These are phyloP conservation scores for Plantago coronopus DNA, from an alignment of 305 asterid genomes.

Conservation along the genomic window DNA sequence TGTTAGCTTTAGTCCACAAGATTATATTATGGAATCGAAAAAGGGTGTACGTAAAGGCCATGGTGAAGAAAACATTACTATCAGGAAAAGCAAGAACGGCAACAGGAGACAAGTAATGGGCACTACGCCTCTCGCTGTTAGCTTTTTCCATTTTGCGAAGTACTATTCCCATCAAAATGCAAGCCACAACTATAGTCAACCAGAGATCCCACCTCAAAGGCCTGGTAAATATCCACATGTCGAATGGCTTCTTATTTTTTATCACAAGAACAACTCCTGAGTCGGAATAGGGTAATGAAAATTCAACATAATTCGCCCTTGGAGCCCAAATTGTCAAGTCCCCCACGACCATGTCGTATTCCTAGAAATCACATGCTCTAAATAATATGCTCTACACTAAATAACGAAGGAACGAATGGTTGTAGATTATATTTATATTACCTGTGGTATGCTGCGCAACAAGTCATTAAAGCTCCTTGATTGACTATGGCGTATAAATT, in stretches of 20 bases:
- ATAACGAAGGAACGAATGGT: neutral
- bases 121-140: conserved; percentile 21
- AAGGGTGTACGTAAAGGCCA: neutral
- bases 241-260: conserved; percentile 30
- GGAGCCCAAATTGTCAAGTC: conserved; percentile 53
- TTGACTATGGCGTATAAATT: conserved; percentile 20
- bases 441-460: conserved; percentile 30
- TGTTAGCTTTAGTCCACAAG: neutral
- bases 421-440: conserved; percentile 19
- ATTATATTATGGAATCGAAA: neutral
- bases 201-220: conserved; percentile 70
- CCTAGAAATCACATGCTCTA: neutral
- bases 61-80: conserved; percentile 26
- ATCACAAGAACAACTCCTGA: conserved; percentile 47
- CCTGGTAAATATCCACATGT: conserved; percentile 50
- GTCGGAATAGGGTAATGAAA: conserved; percentile 51
- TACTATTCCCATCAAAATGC: conserved; percentile 41
- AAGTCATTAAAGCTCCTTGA: conserved; percentile 25
- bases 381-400: neutral
- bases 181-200: conserved; percentile 38
- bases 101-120: conserved; percentile 39
- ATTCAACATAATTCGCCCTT: conserved; percentile 35
- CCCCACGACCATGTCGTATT: conserved; percentile 45
- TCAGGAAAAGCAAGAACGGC: conserved; percentile 55
- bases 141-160: conserved; percentile 36